Evolutionary conservation across 345 rosid genomes (phyloP).

Genomic region (Atalantia buxifolia): DNA sequence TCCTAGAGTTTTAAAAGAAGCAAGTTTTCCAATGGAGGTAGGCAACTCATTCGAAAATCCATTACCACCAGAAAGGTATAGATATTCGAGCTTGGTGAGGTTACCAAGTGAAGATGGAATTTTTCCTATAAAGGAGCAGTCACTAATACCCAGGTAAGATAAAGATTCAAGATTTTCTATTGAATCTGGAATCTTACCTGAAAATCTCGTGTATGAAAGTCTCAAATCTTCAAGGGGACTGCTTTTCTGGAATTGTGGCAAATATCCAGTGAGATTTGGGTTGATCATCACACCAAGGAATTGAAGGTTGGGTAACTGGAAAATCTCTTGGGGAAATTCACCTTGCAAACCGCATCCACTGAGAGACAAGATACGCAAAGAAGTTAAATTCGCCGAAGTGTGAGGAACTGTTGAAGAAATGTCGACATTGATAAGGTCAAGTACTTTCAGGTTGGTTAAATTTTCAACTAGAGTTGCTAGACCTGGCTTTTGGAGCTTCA

Average conservation of each 20-base stretch:
- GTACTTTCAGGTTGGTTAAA: conserved; percentile 14
- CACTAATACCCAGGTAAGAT: background rate
- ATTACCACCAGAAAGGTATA: background rate
- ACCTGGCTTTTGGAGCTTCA: background rate
- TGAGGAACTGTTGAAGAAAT: background rate
- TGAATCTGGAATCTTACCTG: no score
- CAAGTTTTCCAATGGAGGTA: background rate
- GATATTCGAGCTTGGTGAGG: background rate
- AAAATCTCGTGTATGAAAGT: no score
- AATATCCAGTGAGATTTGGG: no score
- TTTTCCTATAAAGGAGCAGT: background rate
- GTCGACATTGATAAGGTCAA: background rate
- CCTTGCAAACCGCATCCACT: no score
- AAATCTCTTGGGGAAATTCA: no score
- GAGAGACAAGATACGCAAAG: no score
- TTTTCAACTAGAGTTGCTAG: background rate
- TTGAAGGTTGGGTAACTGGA: no score
- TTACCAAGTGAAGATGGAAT: background rate
- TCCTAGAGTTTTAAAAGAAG: background rate
- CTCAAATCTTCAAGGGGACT: no score
- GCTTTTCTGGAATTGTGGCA: no score
- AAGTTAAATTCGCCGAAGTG: background rate
- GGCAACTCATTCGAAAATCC: background rate
- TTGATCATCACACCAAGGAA: no score
- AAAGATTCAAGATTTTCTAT: no score